Evolutionary conservation across 345 rosid species (phyloP), one percentile per base, ranked within the genome.

Genomic region (Eucalyptus paniculata): DNA sequence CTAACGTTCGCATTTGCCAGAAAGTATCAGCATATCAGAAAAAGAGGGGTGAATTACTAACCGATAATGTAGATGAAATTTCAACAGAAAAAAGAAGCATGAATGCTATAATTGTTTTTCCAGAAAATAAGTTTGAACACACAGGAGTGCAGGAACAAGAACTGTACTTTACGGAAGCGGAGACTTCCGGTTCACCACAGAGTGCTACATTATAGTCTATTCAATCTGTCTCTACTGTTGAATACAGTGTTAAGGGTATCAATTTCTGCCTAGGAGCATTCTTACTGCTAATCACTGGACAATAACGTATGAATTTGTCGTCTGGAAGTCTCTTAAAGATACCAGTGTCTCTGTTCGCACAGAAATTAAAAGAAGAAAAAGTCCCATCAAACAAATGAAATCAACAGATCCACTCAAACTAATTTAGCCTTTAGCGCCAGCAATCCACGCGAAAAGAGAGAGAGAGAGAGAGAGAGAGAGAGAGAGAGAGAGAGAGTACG

Each of bases 61-160:
- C 1, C 4, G 0, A 5, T 26, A 2, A 1, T 12, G 12, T 5
- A 2, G 28, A 58, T 58, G 6, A 58, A 1, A 58, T 11, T 26
- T 58, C n/a, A 24, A 26, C 15, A 10, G 67, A 58, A 58, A 12
- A 26, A 2, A 5, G 4, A 58, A 5, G 67, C 67, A 12, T 12
- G n/a, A 9, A 6, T 58, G 15, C 67, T 58, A 58, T 58, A 26
- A 58, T 4, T 58, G 2, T 58, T 26, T 26, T 28, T 26, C 32
- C 16, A 26, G 69, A 28, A 28, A 26, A 12, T 60, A 60, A 60
- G 16, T 60, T 60, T 2, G 67, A 60, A 12, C 67, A 12, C 67
- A 28, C 17, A 12, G n/a, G 0, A 12, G 16, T 60, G 7, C 14
- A 60, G 67, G 8, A 2, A 28, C 6, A 4, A 60, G 16, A 60